A percentile compares a stretch with the other conserved stretches of the same genome.
phyloP scores from a whole-genome alignment of 768 basidiomycete genomes.

The Porphyrellus cyaneotinctus region DNA sequence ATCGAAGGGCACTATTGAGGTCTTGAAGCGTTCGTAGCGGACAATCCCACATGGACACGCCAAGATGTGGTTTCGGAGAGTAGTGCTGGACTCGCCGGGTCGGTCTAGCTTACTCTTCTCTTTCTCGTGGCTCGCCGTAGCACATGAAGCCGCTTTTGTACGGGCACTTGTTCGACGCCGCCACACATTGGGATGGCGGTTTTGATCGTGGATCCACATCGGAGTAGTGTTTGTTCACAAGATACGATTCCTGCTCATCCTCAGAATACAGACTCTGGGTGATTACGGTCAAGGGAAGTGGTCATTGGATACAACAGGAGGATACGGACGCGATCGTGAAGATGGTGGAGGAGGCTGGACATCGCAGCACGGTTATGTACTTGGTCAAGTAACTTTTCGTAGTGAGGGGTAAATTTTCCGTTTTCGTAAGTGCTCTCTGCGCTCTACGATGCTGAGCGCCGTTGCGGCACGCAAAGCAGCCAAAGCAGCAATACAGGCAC shows the following conservation, averaged over 20 bases:
- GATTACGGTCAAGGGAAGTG: constrained; percentile 2
- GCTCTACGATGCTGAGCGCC: constrained; percentile 57
- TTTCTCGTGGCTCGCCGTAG: constrained; percentile 1
- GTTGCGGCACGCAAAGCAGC: constrained; percentile 65
- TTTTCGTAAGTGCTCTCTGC: background rate
- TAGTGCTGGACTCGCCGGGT: no score
- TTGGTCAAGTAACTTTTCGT: no score
- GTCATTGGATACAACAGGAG: constrained; percentile 19
- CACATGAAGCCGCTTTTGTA: constrained; percentile 15
- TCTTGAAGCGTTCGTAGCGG: background rate
- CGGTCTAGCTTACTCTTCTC: no score
- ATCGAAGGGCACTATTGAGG: background rate
- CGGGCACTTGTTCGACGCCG: constrained; percentile 4
- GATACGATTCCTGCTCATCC: background rate
- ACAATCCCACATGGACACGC: constrained; percentile 16
- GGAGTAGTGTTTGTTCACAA: background rate
- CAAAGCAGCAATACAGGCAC: constrained; percentile 19
- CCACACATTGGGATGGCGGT: constrained; percentile 9
- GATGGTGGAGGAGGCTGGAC: no score
- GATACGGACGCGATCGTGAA: constrained; percentile 4
- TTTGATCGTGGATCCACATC: constrained; percentile 11
- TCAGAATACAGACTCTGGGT: constrained; percentile 1
- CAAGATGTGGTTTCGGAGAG: constrained; percentile 10
- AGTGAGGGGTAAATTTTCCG: constrained; percentile 4
- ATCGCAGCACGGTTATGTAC: no score